Evolutionary conservation across 2,329 filamentous ascomycete genomes (phyloP), one percentile per base, ranked within the genome.

Genomic region (Pyricularia grisea): DNA sequence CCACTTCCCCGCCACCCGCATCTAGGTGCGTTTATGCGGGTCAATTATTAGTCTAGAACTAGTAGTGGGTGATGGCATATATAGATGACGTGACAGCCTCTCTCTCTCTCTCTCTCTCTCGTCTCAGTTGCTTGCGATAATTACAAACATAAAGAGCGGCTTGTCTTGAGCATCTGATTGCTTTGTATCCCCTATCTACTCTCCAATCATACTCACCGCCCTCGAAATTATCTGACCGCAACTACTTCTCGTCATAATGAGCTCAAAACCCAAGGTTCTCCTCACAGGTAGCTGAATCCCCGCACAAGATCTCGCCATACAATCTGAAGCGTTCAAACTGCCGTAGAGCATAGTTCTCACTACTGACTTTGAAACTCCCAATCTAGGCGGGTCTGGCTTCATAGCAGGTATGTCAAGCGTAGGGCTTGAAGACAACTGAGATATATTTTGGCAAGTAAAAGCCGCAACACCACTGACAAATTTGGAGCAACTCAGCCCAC

Each of bases 351-450:
- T 23, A 36, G n/a, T 20, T 7, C 20, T 12, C 2, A 60, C 1
- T 14, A 25, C 66, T 67, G 12, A 67, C 66, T 70, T 31, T 69
- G 66, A 67, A 55, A 66, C 58, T 61, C n/a, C 10, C 3, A 61
- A 67, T 33, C 68, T 68, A 83, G 82, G 83, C 71, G 83, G 83
- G 73, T 84, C 82, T 60, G 83, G 83, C 79, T 85, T 84, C 76
- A 84, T 85, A 72, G 83, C 82, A 72, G 80, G 80, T 81, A 77
- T 67, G 79, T 74, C 58, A 36, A 25, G 67, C 12, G 3, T 33
- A 6, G 3, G 25, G 17, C 23, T 42, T n/a, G 65, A 42, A 3
- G 65, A 17, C 6, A 11, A 28, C 9, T 14, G 9, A 42, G 17
- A 10, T 42, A 23, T 25, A 55, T 65, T 63, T 25, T 14, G 20